Base-by-base conservation (phyloP, 2,329 filamentous ascomycete genomes). In the Elsinoe perseae region DNA sequence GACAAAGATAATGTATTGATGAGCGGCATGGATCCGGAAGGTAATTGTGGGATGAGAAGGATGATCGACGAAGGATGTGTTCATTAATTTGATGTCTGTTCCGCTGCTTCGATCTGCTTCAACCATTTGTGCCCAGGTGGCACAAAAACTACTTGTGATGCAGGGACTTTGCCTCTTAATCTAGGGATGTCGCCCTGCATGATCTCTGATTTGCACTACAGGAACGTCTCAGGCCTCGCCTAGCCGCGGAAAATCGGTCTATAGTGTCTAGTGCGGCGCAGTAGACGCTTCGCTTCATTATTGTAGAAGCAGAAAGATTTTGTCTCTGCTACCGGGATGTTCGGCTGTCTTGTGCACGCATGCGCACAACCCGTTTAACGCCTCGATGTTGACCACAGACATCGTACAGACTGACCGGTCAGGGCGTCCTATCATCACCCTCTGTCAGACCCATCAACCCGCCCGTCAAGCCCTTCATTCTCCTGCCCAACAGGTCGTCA, bases 401-500 rank as follows among this genome's bases (percentile, higher is more conserved):
- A 32, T 32, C 14, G 30, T 7, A 32, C 7, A 32, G 30, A n/a
- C 16, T 12, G 8, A 25, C 23, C 8, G 5, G 9, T 54, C 34
- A 54, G 6, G 58, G 58, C 32, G 57, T 53, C 14, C 48, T 16
- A 9, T 8, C 58, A 36, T 42, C 25, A 4, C 36, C 60, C 32
- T 52, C 56, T 10, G 58, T 57, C 25, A 54, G 46, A 12, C 72
- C 70, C 56, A 71, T 67, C 59, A 75, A 59, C 2, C 67, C 65
- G 0, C 70, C 70, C 0, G 75, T 75, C 50, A 78, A 59, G 12
- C 70, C 71, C 63, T 73, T 71, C 76, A 78, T 78, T 54, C 76
- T 64, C 56, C 76, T 62, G 0, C 72, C 72, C 32, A 78, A 60
- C 61, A 77, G 61, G 64, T 77, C 75, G 59, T 77, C 75, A 56